phyloP scores from a whole-genome alignment of 441 rosid genomes.

The Erodium trifolium region DNA sequence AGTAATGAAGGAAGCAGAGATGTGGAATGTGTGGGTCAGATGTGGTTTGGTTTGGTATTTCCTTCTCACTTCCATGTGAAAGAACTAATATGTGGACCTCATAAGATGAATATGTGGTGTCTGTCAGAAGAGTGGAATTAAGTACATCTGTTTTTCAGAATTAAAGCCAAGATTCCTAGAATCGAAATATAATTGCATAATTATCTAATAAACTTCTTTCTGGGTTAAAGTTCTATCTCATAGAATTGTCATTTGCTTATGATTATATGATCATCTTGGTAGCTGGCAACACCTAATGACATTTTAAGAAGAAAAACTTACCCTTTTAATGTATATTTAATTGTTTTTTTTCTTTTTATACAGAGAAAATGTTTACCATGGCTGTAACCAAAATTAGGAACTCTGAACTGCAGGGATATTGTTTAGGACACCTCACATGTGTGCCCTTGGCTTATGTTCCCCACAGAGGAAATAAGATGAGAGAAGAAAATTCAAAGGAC shows the following conservation, averaged over 20 bases:
- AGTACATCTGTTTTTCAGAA: constrained; percentile 32
- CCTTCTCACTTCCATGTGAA: constrained; percentile 41
- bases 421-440: constrained; percentile 10
- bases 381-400: not conserved
- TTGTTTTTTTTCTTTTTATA: not conserved
- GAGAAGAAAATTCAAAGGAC: not conserved
- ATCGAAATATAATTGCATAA: not conserved
- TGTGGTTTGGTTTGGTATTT: constrained; percentile 23
- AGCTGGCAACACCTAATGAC: not conserved
- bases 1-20: too few species aligned
- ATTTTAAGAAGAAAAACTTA: not conserved
- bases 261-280: not conserved
- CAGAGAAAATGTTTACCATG: not conserved
- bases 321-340: not conserved
- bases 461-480: not conserved
- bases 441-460: not conserved
- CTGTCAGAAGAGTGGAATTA: constrained; percentile 47
- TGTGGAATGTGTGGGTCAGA: constrained; percentile 30
- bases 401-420: constrained; percentile 8
- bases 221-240: too few species aligned
- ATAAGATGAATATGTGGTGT: constrained; percentile 53
- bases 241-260: too few species aligned
- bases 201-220: too few species aligned
- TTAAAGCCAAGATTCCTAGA: constrained; percentile 6
- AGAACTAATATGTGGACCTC: constrained; percentile 25